Conservation (phyloP, 306 rosid genomes). For the Casuarina cunninghamiana region DNA sequence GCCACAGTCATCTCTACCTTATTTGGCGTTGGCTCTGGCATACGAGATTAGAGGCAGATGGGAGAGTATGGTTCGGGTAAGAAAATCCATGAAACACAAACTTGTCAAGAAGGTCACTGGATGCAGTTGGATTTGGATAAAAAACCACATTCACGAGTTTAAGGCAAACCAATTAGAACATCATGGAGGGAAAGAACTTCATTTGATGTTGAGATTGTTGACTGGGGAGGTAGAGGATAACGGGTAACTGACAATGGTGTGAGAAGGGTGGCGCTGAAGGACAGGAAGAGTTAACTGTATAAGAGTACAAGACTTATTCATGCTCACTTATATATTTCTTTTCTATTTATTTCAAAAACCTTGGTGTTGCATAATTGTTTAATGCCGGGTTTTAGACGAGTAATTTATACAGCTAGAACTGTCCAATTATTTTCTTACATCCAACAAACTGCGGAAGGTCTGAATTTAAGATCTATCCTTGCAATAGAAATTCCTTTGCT, state of each 20-base stretch:
- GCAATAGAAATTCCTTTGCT: conserved; percentile 1
- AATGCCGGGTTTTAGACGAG: neutral
- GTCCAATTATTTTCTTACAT: neutral
- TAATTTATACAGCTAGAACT: neutral
- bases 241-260: conserved; percentile 16
- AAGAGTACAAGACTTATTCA: neutral
- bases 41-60: conserved; percentile 67
- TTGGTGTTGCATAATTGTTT: neutral
- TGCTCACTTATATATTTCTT: neutral
- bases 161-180: conserved; percentile 57
- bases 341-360: neutral
- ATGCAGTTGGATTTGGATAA: conserved; percentile 68
- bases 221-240: conserved; percentile 59
- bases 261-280: neutral
- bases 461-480: neutral
- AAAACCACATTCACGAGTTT: conserved; percentile 50
- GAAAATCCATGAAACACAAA: conserved; percentile 46
- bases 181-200: conserved; percentile 54
- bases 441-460: neutral
- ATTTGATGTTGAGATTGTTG: conserved; percentile 51
- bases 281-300: neutral
- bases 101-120: conserved; percentile 41
- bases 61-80: conserved; percentile 71
- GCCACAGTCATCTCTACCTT: conserved; percentile 56
- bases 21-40: conserved; percentile 52